Base-by-base conservation (phyloP, 208 protist genomes). In the Leishmania arabica region DNA sequence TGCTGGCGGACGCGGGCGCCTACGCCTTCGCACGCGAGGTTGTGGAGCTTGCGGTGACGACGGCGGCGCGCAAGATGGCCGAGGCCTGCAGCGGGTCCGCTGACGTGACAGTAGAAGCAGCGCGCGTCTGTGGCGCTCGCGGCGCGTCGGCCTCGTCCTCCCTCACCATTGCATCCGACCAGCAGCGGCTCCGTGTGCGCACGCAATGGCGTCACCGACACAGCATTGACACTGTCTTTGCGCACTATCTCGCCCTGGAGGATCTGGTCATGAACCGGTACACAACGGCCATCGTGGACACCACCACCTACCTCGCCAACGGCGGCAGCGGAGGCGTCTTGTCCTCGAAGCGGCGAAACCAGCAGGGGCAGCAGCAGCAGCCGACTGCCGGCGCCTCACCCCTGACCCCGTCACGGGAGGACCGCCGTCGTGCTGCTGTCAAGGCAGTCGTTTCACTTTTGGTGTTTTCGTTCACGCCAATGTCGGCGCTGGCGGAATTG, bases 11-110 rank as follows among this genome's bases (percentile, higher is more conserved):
- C 8, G 89, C 88, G 0, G 84, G 88, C 21, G 84, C 84, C 27
- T 94, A 89, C 76, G 51, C 86, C 60, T 93, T 93, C 65, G 68
- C 91, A 11, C 60, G 72, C 31, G 84, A 87, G 34, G 76, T 96
- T 17, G 77, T 92, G 69, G 76, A 88, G 62, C 47, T 69, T 8
- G 78, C 90, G 13, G 77, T 64, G 62, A 86, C 81, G 45, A 80
- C 65, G 47, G 75, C 82, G 31, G 64, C 65, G 1, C 68, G 68
- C 45, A 87, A 86, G 56, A 89, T 92, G 89, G 40, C 86, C 8
- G 82, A 84, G 66, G 86, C 78, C n/a, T 86, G 82, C 72, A 49
- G 60, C 34, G 47, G 76, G 15, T 56, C 69, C 19, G 53, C 84
- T 21, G 77, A 69, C 73, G 66, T 31, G 15, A 75, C 78, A 42